phyloP scores from a whole-genome alignment of 345 rosid genomes.

The Chamaenerion angustifolium region DNA sequence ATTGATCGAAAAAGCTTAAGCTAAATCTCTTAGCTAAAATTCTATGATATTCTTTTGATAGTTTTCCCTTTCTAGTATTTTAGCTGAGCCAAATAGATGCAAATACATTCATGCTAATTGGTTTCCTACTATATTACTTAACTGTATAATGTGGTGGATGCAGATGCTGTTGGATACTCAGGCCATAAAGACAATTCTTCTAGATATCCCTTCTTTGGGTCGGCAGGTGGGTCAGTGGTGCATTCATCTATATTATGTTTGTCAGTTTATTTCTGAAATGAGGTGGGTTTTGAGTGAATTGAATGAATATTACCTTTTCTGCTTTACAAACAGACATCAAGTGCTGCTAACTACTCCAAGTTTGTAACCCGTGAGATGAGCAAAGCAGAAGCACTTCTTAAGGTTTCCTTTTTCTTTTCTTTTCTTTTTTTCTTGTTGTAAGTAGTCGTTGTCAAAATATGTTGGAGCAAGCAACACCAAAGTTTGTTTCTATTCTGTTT shows the following conservation, averaged over 20 bases:
- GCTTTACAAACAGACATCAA: conserved; percentile 39
- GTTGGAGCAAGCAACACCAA: neutral
- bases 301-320: neutral
- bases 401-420: conserved; percentile 26
- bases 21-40: no score
- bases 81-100: no score
- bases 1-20: no score
- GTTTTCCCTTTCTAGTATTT: no score
- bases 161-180: conserved; percentile 97
- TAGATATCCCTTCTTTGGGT: conserved; percentile 90
- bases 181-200: conserved; percentile 90
- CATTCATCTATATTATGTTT: neutral
- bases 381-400: conserved; percentile 98
- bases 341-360: conserved; percentile 82
- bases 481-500: neutral
- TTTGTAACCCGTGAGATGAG: conserved; percentile 99
- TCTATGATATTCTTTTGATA: no score
- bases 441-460: neutral
- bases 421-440: neutral
- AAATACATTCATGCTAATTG: no score
- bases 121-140: no score
- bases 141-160: conserved; percentile 3
- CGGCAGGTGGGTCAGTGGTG: conserved; percentile 47
- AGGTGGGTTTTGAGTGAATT: neutral
- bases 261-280: neutral